A percentile compares a stretch with the other conserved stretches of the same genome.
phyloP scores from a whole-genome alignment of 352 stramenopile genomes.

The Phytophthora ohioensis region DNA sequence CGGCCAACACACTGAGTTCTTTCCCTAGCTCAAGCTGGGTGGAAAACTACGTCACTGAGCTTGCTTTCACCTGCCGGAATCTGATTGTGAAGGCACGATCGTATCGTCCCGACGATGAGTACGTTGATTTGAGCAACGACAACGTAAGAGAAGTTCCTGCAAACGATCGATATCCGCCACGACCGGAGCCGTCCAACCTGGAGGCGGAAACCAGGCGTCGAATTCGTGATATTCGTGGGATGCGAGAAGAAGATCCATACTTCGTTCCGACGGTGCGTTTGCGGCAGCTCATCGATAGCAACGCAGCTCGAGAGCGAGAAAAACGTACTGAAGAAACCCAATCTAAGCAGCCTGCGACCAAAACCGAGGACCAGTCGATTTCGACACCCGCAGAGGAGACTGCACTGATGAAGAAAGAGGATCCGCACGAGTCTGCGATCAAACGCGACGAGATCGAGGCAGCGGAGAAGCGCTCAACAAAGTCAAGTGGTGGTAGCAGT shows the following conservation, averaged over 20 bases:
- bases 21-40: conserved; percentile 80
- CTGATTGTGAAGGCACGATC: conserved; percentile 38
- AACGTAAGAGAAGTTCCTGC: conserved; percentile 2
- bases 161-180: conserved; percentile 4
- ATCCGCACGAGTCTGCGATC: conserved; percentile 16
- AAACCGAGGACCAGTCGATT: neutral
- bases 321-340: neutral
- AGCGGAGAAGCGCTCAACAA: conserved; percentile 1
- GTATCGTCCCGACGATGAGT: conserved; percentile 24
- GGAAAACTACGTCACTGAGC: conserved; percentile 74
- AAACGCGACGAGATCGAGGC: conserved; percentile 29
- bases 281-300: conserved; percentile 57
- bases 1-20: conserved; percentile 38
- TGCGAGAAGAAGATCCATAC: conserved; percentile 73
- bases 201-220: conserved; percentile 53
- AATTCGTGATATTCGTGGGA: conserved; percentile 68
- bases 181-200: neutral
- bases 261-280: conserved; percentile 46
- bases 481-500: neutral
- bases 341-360: neutral
- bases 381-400: conserved; percentile 25
- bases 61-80: conserved; percentile 48
- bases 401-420: conserved; percentile 35
- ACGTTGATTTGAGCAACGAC: conserved; percentile 18
- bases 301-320: conserved; percentile 22